These are phyloP conservation scores for Boletus coccyginus DNA, from an alignment of 768 basidiomycete species.

Conservation along the genomic window DNA sequence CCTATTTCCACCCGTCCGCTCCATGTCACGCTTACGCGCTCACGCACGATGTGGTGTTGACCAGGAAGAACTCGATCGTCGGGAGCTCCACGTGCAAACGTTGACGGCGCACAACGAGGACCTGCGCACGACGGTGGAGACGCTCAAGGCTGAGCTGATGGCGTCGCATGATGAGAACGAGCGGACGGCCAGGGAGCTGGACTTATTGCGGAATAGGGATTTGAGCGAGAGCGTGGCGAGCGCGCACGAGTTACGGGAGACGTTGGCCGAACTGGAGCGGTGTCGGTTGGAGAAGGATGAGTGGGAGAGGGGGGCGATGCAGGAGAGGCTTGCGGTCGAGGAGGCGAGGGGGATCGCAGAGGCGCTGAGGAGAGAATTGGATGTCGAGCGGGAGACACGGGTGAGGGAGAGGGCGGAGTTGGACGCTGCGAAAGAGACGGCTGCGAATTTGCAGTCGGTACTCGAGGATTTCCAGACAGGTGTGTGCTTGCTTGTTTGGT, in stretches of 20 bases:
- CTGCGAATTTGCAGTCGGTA: constrained; percentile 85
- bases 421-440: constrained; percentile 68
- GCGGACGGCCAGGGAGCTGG: constrained; percentile 66
- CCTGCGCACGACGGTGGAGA: constrained; percentile 65
- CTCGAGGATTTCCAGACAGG: constrained; percentile 94
- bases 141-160: constrained; percentile 78
- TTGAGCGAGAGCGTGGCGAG: constrained; percentile 66
- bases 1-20: neutral
- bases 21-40: neutral
- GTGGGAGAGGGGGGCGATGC: constrained; percentile 57
- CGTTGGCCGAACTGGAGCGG: constrained; percentile 83
- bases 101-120: constrained; percentile 78
- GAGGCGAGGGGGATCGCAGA: constrained; percentile 61
- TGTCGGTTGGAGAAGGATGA: constrained; percentile 80
- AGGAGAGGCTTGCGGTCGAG: constrained; percentile 71
- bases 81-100: constrained; percentile 80
- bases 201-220: constrained; percentile 59
- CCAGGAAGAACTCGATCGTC: constrained; percentile 97
- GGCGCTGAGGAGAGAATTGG: constrained; percentile 58
- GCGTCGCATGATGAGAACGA: constrained; percentile 74
- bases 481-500: constrained; percentile 36
- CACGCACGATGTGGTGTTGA: constrained; percentile 1
- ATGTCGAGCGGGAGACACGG: constrained; percentile 59
- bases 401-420: constrained; percentile 55
- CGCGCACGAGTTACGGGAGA: constrained; percentile 80